Evolutionary conservation across 2,329 filamentous ascomycete genomes (phyloP).

Genomic region (Claviceps spartinae): DNA sequence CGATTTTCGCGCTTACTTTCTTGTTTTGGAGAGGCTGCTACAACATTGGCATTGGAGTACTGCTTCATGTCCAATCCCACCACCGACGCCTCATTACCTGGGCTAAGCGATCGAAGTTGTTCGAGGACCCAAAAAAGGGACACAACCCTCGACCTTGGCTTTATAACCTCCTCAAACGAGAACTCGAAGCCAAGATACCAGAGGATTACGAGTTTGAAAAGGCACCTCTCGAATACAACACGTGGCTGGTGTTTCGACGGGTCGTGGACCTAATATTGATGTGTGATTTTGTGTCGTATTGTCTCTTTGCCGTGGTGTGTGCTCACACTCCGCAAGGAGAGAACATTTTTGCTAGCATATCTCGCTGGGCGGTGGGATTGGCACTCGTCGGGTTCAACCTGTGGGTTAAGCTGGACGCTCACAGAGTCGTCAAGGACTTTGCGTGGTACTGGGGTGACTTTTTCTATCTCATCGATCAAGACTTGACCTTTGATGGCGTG

Average conservation of each 20-base stretch:
- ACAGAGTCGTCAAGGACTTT: constrained; percentile 96
- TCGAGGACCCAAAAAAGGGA: constrained; percentile 69
- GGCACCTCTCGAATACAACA: constrained; percentile 96
- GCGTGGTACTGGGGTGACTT: constrained; percentile 99
- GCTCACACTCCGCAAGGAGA: constrained; percentile 63
- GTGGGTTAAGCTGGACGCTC: constrained; percentile 96
- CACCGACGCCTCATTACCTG: constrained; percentile 75
- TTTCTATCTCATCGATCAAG: constrained; percentile 96
- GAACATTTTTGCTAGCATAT: constrained; percentile 49
- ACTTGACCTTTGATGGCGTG: constrained; percentile 94
- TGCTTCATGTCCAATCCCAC: constrained; percentile 81
- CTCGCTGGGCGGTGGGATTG: constrained; percentile 69
- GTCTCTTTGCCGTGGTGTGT: constrained; percentile 86
- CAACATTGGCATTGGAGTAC: constrained; percentile 84
- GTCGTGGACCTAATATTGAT: constrained; percentile 95
- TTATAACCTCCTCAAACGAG: constrained; percentile 71
- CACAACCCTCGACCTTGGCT: constrained; percentile 71
- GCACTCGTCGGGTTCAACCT: constrained; percentile 82
- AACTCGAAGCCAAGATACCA: constrained; percentile 89
- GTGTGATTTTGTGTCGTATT: constrained; percentile 97
- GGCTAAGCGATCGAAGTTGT: constrained; percentile 75
- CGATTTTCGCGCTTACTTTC: constrained; percentile 71
- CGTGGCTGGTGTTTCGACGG: constrained; percentile 91
- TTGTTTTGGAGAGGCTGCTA: constrained; percentile 87
- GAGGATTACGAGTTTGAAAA: constrained; percentile 87